These are phyloP conservation scores for Niveomyces coronatus DNA, from an alignment of 2,329 filamentous ascomycete genomes.

Conservation along the genomic window DNA sequence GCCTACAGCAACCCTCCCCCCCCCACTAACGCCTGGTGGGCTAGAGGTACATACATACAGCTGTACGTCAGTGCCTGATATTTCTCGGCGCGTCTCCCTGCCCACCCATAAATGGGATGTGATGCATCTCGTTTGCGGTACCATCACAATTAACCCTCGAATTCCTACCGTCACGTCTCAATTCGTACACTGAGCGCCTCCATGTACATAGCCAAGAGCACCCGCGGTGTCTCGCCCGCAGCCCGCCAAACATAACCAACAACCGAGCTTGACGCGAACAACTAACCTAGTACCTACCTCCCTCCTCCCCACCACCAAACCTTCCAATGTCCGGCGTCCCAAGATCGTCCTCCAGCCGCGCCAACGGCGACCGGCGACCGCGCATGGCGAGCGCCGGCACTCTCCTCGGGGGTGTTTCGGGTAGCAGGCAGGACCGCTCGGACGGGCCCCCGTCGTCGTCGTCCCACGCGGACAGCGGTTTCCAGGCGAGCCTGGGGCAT, in stretches of 20 bases:
- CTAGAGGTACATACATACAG: too few relatives aligned
- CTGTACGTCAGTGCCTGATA: too few relatives aligned
- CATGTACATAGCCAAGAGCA: slow-evolving; percentile 4
- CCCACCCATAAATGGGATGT: not conserved
- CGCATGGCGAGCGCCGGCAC: slow-evolving; percentile 29
- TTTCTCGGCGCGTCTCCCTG: too few relatives aligned
- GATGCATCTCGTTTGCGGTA: not conserved
- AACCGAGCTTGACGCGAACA: too few relatives aligned
- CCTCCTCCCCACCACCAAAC: too few relatives aligned
- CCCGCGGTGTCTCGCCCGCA: slow-evolving; percentile 2
- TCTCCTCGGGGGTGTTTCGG: too few relatives aligned
- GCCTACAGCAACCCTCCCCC: not conserved
- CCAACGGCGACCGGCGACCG: slow-evolving; percentile 27
- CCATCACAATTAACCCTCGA: not conserved
- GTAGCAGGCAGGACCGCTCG: slow-evolving; percentile 22
- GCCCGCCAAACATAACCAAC: slow-evolving; percentile 1
- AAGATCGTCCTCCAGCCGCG: slow-evolving; percentile 35
- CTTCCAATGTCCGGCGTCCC: slow-evolving; percentile 28
- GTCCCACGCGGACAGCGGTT: slow-evolving; percentile 22
- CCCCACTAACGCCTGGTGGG: too few relatives aligned
- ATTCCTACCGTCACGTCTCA: not conserved
- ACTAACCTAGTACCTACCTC: too few relatives aligned
- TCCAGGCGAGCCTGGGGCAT: slow-evolving; percentile 34
- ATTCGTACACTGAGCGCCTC: not conserved
- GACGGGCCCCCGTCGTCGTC: slow-evolving; percentile 21